Percentiles rank a stretch among this genome's conserved stretches.
Evolutionary conservation across 352 stramenopile genomes (phyloP).

Genomic region (Phytophthora ohioensis): DNA sequence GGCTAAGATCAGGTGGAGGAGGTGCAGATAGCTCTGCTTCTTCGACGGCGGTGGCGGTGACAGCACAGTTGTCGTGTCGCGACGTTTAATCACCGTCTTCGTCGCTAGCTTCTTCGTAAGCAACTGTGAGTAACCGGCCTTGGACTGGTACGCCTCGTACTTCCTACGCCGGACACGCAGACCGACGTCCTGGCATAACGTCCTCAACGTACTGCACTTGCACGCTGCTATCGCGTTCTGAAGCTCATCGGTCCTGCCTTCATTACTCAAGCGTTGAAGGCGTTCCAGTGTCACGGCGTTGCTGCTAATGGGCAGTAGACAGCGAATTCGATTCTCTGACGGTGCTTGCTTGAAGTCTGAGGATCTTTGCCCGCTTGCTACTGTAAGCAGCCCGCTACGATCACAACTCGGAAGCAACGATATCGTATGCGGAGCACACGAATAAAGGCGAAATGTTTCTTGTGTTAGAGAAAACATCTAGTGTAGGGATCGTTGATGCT

Average conservation of each 20-base stretch:
- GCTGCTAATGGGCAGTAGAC: conserved; percentile 3
- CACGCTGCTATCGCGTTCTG: conserved; percentile 2
- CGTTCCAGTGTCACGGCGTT: neutral
- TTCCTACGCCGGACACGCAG: conserved; percentile 5
- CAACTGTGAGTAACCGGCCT: neutral
- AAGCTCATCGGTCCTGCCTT: conserved; percentile 4
- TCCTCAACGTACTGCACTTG: neutral
- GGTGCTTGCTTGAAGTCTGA: neutral
- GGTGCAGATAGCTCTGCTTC: conserved; percentile 7
- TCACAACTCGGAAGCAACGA: too few relatives aligned
- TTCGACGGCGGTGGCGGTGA: neutral
- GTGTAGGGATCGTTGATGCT: too few relatives aligned
- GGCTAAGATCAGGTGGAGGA: neutral
- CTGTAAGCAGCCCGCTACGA: too few relatives aligned
- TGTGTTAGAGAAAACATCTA: neutral
- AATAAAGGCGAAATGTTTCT: neutral
- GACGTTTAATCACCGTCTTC: conserved; percentile 4
- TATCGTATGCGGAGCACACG: too few relatives aligned
- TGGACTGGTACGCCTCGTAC: conserved; percentile 11
- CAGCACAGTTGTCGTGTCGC: neutral
- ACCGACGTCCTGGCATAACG: neutral
- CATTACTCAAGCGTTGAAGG: neutral
- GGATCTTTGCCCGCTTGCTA: too few relatives aligned
- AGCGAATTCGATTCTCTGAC: neutral
- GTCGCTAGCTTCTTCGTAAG: neutral